These are phyloP conservation scores for Fusarium sp. DNA, from an alignment of 2,329 filamentous ascomycete genomes.

Conservation along the genomic window DNA sequence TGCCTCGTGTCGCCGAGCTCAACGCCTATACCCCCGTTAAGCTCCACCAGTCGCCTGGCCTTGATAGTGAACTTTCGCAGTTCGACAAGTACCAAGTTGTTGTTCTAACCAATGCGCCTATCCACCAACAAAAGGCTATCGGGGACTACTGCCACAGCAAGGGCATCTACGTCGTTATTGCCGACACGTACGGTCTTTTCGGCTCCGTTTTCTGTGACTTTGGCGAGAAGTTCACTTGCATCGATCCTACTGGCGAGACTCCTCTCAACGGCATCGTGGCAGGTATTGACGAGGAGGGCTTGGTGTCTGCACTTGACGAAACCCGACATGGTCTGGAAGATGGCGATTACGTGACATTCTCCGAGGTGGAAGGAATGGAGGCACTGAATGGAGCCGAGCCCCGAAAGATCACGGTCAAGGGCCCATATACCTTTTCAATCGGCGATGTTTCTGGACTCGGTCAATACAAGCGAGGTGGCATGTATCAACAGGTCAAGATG, in stretches of 20 bases:
- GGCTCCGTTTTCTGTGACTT: conserved; percentile 98
- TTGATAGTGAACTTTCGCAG: conserved; percentile 79
- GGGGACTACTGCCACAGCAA: conserved; percentile 95
- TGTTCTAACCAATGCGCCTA: conserved; percentile 84
- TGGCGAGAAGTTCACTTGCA: conserved; percentile 89
- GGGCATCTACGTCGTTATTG: conserved; percentile 87
- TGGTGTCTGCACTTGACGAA: conserved; percentile 94
- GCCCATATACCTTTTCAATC: conserved; percentile 96
- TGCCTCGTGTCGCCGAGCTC: conserved; percentile 89
- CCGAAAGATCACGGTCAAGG: conserved; percentile 91
- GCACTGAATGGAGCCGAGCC: conserved; percentile 83
- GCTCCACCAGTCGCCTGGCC: conserved; percentile 71
- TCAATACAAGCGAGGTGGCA: conserved; percentile 85
- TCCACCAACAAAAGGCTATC: conserved; percentile 83
- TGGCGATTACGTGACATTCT: conserved; percentile 95
- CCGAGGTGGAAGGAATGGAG: conserved; percentile 93
- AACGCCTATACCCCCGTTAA: conserved; percentile 95
- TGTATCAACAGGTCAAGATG: conserved; percentile 98
- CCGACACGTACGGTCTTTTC: conserved; percentile 93
- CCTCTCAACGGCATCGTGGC: conserved; percentile 89
- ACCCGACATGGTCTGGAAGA: conserved; percentile 95
- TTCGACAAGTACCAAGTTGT: conserved; percentile 93
- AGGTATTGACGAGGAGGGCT: conserved; percentile 85
- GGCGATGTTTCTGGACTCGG: conserved; percentile 90
- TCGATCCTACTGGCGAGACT: conserved; percentile 90